phyloP scores from a whole-genome alignment of 1,284 basidiomycete genomes.

The Athelia sp. region DNA sequence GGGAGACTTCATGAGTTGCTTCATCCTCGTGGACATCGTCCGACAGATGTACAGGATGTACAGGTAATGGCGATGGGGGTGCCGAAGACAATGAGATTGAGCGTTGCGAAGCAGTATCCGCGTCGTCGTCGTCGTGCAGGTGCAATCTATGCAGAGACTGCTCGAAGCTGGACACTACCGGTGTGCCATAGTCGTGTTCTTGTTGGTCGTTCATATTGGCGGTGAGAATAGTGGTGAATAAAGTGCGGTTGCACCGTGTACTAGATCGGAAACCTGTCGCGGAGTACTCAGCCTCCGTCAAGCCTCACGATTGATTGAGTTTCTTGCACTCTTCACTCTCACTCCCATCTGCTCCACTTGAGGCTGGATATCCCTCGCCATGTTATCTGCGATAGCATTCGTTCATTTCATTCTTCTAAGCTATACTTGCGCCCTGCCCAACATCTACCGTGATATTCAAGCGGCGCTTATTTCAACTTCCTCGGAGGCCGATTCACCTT shows the following conservation, averaged over 20 bases:
- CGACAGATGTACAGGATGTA: slow-evolving; percentile 26
- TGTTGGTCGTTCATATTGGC: no score
- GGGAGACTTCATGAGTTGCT: slow-evolving; percentile 20
- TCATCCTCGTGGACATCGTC: neutral
- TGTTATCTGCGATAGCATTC: neutral
- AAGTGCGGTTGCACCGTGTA: neutral
- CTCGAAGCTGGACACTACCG: no score
- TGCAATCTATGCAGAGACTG: no score
- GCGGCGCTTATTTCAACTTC: no score
- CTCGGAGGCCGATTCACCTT: no score
- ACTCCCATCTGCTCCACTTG: neutral
- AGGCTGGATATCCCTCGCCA: neutral
- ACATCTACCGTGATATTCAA: no score
- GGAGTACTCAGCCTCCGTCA: no score
- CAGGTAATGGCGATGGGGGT: slow-evolving; percentile 38
- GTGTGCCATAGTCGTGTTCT: no score
- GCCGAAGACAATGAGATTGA: slow-evolving; percentile 73
- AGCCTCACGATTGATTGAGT: no score
- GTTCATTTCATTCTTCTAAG: slow-evolving; percentile 1
- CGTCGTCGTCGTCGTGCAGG: slow-evolving; percentile 41
- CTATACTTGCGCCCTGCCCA: neutral
- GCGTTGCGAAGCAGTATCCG: slow-evolving; percentile 74
- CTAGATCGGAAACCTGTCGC: no score
- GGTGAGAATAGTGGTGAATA: neutral
- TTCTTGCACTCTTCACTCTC: neutral